phyloP scores from a whole-genome alignment of 2,329 filamentous ascomycete genomes.

The Sporothrix schenckii region DNA sequence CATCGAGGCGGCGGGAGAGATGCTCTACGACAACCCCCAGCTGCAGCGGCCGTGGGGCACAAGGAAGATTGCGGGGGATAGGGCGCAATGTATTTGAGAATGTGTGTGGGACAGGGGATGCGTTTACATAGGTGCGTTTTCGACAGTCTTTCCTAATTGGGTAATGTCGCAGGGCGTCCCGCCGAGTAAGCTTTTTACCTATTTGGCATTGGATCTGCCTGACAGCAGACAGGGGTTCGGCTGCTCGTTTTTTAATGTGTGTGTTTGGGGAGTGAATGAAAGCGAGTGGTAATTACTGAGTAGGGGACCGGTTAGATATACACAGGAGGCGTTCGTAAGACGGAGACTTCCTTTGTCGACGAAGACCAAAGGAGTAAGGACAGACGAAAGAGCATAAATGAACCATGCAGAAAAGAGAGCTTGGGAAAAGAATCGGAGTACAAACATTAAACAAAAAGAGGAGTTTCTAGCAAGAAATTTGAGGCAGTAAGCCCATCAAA shows the following conservation, averaged over 20 bases:
- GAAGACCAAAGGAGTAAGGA: too few relatives aligned
- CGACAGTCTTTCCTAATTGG: constrained; percentile 15
- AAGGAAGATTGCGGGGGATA: constrained; percentile 10
- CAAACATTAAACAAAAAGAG: too few relatives aligned
- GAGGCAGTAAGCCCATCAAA: too few relatives aligned
- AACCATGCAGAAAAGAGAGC: too few relatives aligned
- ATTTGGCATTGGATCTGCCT: background rate
- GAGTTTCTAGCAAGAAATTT: too few relatives aligned
- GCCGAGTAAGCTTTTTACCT: constrained; percentile 24
- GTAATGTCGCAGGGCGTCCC: constrained; percentile 20
- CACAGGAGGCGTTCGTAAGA: background rate
- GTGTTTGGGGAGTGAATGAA: background rate
- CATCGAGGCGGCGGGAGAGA: constrained; percentile 11
- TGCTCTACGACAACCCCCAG: background rate
- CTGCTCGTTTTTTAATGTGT: background rate
- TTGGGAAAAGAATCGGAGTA: too few relatives aligned
- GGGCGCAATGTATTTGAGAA: background rate
- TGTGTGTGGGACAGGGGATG: background rate
- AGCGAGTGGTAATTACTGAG: too few relatives aligned
- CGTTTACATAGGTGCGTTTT: background rate
- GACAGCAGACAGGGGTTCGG: background rate
- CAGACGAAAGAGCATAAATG: too few relatives aligned
- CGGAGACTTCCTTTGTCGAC: too few relatives aligned
- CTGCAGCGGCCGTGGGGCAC: background rate
- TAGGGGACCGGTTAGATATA: too few relatives aligned